Percentiles rank a stretch among this genome's conserved stretches.
Conservation (phyloP, 192 early-diverging fungal genomes). For the Coemansia interrupta region DNA sequence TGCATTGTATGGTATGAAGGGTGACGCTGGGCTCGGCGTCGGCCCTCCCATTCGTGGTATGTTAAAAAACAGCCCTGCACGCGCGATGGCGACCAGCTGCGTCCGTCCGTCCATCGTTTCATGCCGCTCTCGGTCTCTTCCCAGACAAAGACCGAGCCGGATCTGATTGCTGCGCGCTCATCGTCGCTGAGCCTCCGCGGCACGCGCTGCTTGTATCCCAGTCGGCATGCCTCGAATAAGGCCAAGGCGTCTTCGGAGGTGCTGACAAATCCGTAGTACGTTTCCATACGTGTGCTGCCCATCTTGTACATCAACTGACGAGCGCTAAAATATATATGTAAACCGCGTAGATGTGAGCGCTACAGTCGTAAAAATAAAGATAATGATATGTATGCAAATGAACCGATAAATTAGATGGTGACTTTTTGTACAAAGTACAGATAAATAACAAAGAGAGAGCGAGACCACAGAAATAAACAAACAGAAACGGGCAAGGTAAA, state of each 20-base stretch:
- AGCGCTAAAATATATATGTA: constrained; percentile 13
- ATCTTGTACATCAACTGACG: constrained; percentile 11
- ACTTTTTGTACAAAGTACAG: constrained; percentile 13
- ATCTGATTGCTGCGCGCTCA: constrained; percentile 75
- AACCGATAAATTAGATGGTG: neutral
- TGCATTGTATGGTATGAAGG: constrained; percentile 47
- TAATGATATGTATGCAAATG: constrained; percentile 14
- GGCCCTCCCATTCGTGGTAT: constrained; percentile 78
- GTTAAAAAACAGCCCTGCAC: constrained; percentile 86
- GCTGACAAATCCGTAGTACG: constrained; percentile 81
- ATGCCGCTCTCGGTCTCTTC: constrained; percentile 89
- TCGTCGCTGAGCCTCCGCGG: constrained; percentile 78
- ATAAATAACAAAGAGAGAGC: constrained; percentile 11
- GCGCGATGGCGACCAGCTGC: constrained; percentile 82
- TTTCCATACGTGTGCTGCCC: constrained; percentile 65
- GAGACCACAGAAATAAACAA: constrained; percentile 6
- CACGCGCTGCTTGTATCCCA: constrained; percentile 68
- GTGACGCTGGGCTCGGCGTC: constrained; percentile 55
- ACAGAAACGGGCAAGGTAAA: constrained; percentile 2
- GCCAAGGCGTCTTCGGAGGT: constrained; percentile 83
- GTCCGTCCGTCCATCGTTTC: constrained; percentile 90
- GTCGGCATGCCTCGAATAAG: constrained; percentile 85
- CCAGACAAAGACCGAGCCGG: constrained; percentile 88
- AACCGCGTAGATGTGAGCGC: neutral
- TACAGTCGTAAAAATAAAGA: too few relatives aligned